A percentile compares a stretch with the other conserved stretches of the same genome.
phyloP scores from a whole-genome alignment of 108 stramenopile species.

The Skeletonema grethae region DNA sequence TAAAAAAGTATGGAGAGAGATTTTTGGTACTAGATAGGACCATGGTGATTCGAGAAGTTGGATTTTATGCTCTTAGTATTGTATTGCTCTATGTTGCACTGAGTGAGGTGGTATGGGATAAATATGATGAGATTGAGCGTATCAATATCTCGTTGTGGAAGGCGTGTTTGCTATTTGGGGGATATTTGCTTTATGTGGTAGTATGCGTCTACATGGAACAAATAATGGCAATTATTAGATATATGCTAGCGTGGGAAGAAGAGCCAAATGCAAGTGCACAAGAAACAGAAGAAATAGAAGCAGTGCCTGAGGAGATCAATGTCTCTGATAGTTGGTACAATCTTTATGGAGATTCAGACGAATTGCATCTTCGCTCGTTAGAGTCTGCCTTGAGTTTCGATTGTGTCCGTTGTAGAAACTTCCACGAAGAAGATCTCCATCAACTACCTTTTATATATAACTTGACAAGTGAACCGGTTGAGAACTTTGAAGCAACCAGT shows the following conservation, averaged over 20 bases:
- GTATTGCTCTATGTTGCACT: constrained; percentile 60
- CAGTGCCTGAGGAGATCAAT: not conserved
- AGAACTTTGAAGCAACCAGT: constrained; percentile 23
- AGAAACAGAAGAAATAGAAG: not conserved
- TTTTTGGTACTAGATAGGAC: constrained; percentile 55
- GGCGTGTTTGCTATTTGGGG: constrained; percentile 62
- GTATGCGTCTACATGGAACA: constrained; percentile 68
- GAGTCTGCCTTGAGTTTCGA: constrained; percentile 1
- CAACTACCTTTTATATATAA: constrained; percentile 39
- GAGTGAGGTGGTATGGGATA: constrained; percentile 44
- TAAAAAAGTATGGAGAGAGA: constrained; percentile 43
- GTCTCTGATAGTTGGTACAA: not conserved
- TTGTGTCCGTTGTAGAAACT: constrained; percentile 35
- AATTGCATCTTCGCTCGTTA: not conserved
- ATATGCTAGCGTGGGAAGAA: not conserved
- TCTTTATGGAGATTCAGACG: not conserved
- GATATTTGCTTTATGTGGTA: constrained; percentile 71
- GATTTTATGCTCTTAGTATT: constrained; percentile 72
- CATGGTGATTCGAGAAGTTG: constrained; percentile 69
- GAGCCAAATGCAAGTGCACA: not conserved
- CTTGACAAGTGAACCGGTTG: constrained; percentile 30
- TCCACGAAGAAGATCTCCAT: constrained; percentile 28
- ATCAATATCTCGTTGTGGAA: constrained; percentile 65
- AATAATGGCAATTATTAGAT: not conserved
- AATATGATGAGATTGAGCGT: constrained; percentile 49